Conservation (phyloP, 2,329 filamentous ascomycete species). For the Fusarium chaquense region DNA sequence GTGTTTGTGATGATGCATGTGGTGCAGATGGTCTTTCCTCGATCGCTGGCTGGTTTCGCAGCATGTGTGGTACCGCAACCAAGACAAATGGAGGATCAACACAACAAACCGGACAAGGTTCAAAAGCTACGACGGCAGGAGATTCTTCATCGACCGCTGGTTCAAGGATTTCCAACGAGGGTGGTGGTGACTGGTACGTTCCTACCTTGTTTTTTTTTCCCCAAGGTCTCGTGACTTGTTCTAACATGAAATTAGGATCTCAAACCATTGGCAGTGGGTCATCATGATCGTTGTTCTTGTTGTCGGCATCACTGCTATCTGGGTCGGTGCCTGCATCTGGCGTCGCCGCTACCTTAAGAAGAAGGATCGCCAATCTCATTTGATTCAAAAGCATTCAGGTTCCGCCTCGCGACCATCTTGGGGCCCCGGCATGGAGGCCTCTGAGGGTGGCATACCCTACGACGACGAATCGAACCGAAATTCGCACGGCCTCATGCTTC, state of each 20-base stretch:
- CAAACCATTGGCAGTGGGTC: conserved; percentile 81
- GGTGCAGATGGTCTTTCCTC: conserved; percentile 60
- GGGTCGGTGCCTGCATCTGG: conserved; percentile 76
- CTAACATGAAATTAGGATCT: conserved; percentile 64
- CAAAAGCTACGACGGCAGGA: conserved; percentile 33
- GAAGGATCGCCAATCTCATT: conserved; percentile 65
- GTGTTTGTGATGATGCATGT: conserved; percentile 73
- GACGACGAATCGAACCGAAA: conserved; percentile 46
- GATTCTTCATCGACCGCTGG: conserved; percentile 20
- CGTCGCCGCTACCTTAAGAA: conserved; percentile 80
- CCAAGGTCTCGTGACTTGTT: background rate
- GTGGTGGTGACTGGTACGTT: conserved; percentile 62
- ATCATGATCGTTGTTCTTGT: conserved; percentile 82
- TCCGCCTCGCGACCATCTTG: conserved; percentile 54
- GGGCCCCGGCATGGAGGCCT: conserved; percentile 50
- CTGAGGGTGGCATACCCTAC: conserved; percentile 47
- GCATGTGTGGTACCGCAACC: conserved; percentile 67
- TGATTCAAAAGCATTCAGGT: conserved; percentile 55
- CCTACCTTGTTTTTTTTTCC: background rate
- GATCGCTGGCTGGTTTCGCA: conserved; percentile 78
- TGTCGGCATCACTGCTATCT: conserved; percentile 74
- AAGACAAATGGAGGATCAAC: conserved; percentile 28
- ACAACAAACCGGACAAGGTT: conserved; percentile 11
- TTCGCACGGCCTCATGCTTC: conserved; percentile 44
- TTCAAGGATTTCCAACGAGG: conserved; percentile 42